phyloP scores from a whole-genome alignment of 2,329 filamentous ascomycete genomes.

The Neopestalotiopsis clavispora region DNA sequence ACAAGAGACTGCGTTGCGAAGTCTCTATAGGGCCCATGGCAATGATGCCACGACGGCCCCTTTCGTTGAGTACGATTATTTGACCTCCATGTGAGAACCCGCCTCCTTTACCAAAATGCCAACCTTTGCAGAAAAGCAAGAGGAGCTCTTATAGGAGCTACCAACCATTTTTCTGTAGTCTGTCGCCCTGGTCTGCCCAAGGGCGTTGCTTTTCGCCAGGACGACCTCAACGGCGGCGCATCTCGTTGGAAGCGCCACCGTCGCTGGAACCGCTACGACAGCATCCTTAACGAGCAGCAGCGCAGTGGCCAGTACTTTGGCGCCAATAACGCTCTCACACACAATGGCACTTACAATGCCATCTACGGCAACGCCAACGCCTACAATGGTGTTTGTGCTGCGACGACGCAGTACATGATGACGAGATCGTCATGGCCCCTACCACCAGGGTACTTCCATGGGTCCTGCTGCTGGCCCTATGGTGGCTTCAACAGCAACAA shows the following conservation, averaged over 20 bases:
- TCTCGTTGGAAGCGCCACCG: neutral
- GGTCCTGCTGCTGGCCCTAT: neutral
- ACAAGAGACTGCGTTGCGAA: no score
- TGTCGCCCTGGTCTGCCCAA: slow-evolving; percentile 17
- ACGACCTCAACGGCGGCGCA: neutral
- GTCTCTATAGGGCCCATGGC: no score
- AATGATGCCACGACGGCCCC: no score
- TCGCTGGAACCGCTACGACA: neutral
- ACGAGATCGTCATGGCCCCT: no score
- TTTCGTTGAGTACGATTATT: no score
- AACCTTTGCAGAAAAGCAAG: no score
- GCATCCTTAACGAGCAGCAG: neutral
- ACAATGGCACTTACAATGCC: neutral
- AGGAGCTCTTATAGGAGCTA: no score
- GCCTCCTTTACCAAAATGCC: no score
- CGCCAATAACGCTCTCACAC: neutral
- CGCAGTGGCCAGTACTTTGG: neutral
- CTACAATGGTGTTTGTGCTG: neutral
- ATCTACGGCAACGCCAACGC: neutral
- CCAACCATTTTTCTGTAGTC: neutral
- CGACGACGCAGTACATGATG: no score
- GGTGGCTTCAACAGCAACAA: neutral
- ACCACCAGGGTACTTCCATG: neutral
- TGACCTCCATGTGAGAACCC: no score
- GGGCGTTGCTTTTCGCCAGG: slow-evolving; percentile 7